phyloP scores from a whole-genome alignment of 805 yeast species.

The Cyberlindnera suaveolens region DNA sequence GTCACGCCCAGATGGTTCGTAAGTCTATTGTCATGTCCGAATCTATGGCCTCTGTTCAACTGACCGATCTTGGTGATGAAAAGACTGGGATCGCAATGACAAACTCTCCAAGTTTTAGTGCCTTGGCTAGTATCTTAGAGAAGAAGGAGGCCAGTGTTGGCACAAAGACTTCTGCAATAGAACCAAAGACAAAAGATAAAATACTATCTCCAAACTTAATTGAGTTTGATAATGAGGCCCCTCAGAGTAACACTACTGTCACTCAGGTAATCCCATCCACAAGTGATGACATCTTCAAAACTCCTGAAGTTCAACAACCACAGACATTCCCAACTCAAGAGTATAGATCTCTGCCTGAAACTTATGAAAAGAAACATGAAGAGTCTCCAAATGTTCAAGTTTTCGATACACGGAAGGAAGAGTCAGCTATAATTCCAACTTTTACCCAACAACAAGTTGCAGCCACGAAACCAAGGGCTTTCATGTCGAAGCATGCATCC shows the following conservation, averaged over 20 bases:
- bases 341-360: constrained; percentile 10
- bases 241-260: neutral
- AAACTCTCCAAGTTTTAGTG: constrained; percentile 37
- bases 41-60: constrained; percentile 18
- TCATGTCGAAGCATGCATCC: neutral
- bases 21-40: constrained; percentile 19
- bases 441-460: too few relatives aligned
- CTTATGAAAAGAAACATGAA: too few relatives aligned
- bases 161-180: neutral
- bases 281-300: constrained; percentile 20
- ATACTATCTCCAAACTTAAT: constrained; percentile 28
- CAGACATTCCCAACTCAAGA: constrained; percentile 13
- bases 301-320: constrained; percentile 20
- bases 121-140: constrained; percentile 34
- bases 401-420: too few relatives aligned
- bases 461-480: too few relatives aligned
- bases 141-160: constrained; percentile 27
- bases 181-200: neutral
- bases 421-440: too few relatives aligned
- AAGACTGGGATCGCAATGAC: constrained; percentile 27
- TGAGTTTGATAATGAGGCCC: constrained; percentile 26
- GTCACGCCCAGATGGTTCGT: constrained; percentile 19
- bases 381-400: neutral
- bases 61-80: constrained; percentile 1
- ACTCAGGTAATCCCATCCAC: neutral